These are phyloP conservation scores for Vitis vinifera DNA, from an alignment of 164 flowering plant genomes.

Conservation along the genomic window ASM3070453v1 NC_081811.1:4388001-4388500, in stretches of 20 bases:
- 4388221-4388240: constrained; percentile 15
- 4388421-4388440: constrained; percentile 97
- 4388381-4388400: constrained; percentile 87
- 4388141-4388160: constrained; percentile 76
- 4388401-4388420: constrained; percentile 99
- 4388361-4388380: constrained; percentile 94
- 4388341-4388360: constrained; percentile 77
- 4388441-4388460: neutral
- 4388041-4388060: constrained; percentile 95
- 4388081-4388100: constrained; percentile 67
- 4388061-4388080: constrained; percentile 99
- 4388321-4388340: constrained; percentile 68
- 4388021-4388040: constrained; percentile 90
- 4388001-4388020: constrained; percentile 85
- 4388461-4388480: neutral
- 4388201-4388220: constrained; percentile 5
- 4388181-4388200: neutral
- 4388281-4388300: constrained; percentile 88
- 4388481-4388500: neutral
- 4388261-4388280: constrained; percentile 88
- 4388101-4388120: constrained; percentile 82
- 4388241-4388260: constrained; percentile 89
- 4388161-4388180: constrained; percentile 87
- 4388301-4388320: constrained; percentile 68
- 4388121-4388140: constrained; percentile 76